Evolutionary conservation across 164 flowering plant genomes (phyloP), one percentile per base, ranked within the genome.

Genomic region (Magnolia officinalis): DNA sequence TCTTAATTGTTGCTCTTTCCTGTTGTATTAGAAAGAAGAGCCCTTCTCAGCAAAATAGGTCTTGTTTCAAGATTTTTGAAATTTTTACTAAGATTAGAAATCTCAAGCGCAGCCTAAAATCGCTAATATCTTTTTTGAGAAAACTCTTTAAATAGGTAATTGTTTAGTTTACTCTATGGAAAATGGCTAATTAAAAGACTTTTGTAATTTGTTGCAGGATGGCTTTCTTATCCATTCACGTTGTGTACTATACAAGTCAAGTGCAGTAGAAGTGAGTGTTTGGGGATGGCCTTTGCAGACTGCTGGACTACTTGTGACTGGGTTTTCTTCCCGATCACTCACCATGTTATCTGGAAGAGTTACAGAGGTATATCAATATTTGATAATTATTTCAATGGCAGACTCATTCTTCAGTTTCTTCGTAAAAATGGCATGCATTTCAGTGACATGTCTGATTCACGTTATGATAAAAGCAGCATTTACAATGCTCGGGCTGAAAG

Each of bases 221-320:
- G 94, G 90, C 67, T 80, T 83, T 80, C 63, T n/a, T 52, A 69
- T 91, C 68, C 74, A 67, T 74, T 88, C 97, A 2, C 77, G 82
- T 13, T 90, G 96, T 71, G 76, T 70, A 23, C 61, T 95, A 78
- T 91, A 87, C 83, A 85, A 85, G 82, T 91, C 96, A 0, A 73
- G 74, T 16, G 71, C 78, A 10, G 96, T 91, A 78, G 93, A 92
- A 77, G 89, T 95, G 37, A 85, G 87, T 74, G 78, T 95, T 37
- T 90, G 97, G 97, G 98, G 98, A 67, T 95, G 98, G 97, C 97
- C 98, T 71, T 80, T 95, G 80, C 94, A 90, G 83, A 90, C 95
- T 13, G 85, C 95, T 19, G 97, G 97, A 24, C 68, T 92, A 82
- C 88, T 95, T 14, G 75, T 85, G 2, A 58, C 90, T 8, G 90